phyloP scores from a whole-genome alignment of 2,329 filamentous ascomycete genomes.

The Phaeomoniella chlamydospora region DNA sequence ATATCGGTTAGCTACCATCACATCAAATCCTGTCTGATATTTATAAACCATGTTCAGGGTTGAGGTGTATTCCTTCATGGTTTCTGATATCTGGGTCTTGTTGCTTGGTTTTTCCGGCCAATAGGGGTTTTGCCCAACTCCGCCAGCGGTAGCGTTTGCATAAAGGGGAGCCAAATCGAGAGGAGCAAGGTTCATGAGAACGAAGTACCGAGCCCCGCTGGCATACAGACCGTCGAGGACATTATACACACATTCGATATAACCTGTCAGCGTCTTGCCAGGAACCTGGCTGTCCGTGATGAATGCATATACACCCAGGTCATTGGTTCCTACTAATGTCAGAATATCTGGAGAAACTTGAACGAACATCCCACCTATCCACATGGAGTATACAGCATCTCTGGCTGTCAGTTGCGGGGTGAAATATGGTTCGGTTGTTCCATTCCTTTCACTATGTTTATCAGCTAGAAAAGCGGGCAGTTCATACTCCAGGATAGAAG shows the following conservation, averaged over 20 bases:
- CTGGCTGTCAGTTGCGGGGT: constrained; percentile 6
- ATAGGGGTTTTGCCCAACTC: constrained; percentile 26
- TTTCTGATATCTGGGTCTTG: constrained; percentile 31
- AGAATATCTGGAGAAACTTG: neutral
- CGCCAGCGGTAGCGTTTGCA: constrained; percentile 31
- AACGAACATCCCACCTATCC: constrained; percentile 38
- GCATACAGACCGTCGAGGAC: constrained; percentile 49
- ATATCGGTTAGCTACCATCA: constrained; percentile 26
- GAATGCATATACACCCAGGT: constrained; percentile 53
- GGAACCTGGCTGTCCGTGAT: constrained; percentile 47
- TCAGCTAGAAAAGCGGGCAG: constrained; percentile 43
- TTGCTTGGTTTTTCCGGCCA: constrained; percentile 35
- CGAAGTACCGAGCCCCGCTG: constrained; percentile 54
- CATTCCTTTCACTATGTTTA: constrained; percentile 6
- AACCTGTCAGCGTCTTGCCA: constrained; percentile 48
- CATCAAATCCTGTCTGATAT: constrained; percentile 35
- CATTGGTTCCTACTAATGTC: constrained; percentile 49
- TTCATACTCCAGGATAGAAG: constrained; percentile 48
- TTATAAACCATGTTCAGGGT: constrained; percentile 36
- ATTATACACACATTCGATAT: constrained; percentile 53
- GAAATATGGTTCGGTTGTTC: constrained; percentile 6
- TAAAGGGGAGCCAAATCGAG: constrained; percentile 57
- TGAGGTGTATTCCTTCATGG: constrained; percentile 36
- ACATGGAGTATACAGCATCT: constrained; percentile 52
- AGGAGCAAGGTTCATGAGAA: constrained; percentile 55